These are phyloP conservation scores for Camellia japonica DNA, from an alignment of 148 eudicot genomes.

Conservation along the genomic window DNA sequence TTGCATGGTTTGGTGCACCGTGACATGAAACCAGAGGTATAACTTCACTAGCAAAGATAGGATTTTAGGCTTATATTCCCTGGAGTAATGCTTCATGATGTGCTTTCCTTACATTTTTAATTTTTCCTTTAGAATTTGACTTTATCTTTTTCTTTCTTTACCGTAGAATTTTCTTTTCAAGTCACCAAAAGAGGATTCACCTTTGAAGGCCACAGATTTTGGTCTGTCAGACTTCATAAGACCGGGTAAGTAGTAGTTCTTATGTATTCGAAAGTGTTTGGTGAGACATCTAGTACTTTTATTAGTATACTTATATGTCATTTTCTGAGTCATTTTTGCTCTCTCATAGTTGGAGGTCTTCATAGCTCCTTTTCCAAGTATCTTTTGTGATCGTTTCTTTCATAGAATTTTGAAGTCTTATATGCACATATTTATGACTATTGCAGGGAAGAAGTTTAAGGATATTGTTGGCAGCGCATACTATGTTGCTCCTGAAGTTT, in stretches of 20 bases:
- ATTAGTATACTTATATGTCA: background rate
- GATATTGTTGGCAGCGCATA: slow-evolving; percentile 99
- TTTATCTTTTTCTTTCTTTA: slow-evolving; percentile 11
- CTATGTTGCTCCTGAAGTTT: slow-evolving; percentile 97
- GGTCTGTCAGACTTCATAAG: slow-evolving; percentile 91
- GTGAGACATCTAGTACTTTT: background rate
- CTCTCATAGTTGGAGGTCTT: background rate
- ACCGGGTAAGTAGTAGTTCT: slow-evolving; percentile 57
- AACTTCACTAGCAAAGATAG: background rate
- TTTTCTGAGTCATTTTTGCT: background rate
- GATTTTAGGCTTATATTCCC: slow-evolving; percentile 7
- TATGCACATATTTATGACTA: background rate
- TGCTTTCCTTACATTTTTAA: slow-evolving; percentile 8
- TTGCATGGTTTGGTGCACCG: slow-evolving; percentile 96
- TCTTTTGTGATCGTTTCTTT: background rate
- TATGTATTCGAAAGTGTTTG: background rate
- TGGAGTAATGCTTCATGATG: slow-evolving; percentile 8
- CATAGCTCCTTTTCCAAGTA: background rate
- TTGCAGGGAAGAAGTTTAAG: slow-evolving; percentile 73
- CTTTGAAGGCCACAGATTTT: slow-evolving; percentile 93
- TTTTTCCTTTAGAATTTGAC: background rate
- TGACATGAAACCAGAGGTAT: slow-evolving; percentile 98
- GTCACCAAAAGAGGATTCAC: slow-evolving; percentile 66
- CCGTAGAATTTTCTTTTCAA: slow-evolving; percentile 89
- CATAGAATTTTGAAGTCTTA: slow-evolving; percentile 13